Percentiles rank a stretch among this genome's conserved stretches.
Conservation (phyloP, 371 early-diverging fungal species). For the Rhizopus arrhizus region DNA sequence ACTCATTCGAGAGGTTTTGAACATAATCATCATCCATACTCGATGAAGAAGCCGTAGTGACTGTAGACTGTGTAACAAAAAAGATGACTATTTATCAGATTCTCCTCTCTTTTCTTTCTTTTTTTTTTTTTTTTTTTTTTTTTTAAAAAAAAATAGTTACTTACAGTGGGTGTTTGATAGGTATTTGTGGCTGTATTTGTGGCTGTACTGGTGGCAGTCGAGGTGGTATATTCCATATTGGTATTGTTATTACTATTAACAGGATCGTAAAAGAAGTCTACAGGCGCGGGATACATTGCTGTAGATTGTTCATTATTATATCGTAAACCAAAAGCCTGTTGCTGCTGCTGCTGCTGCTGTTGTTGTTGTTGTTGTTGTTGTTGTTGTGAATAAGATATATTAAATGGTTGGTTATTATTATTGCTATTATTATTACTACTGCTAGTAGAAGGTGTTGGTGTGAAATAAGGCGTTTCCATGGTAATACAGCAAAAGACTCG, state of each 20-base stretch:
- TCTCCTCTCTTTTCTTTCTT: background rate
- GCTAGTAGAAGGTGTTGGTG: background rate
- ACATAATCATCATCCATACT: constrained; percentile 25
- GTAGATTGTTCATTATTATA: constrained; percentile 3
- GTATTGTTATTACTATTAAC: constrained; percentile 3
- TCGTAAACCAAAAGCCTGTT: constrained; percentile 3
- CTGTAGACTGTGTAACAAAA: constrained; percentile 9
- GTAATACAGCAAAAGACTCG: constrained; percentile 1
- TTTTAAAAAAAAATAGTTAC: background rate
- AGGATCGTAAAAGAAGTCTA: constrained; percentile 23
- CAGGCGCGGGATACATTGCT: constrained; percentile 9
- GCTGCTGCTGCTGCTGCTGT: background rate
- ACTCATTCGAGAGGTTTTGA: constrained; percentile 23
- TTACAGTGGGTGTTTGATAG: constrained; percentile 21
- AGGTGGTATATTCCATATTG: constrained; percentile 6
- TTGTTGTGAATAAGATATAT: constrained; percentile 9
- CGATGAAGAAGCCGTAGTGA: constrained; percentile 3
- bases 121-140: background rate
- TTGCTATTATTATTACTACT: background rate
- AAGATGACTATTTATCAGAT: constrained; percentile 9
- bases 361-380: constrained; percentile 10
- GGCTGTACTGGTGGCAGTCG: constrained; percentile 7
- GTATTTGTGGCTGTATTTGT: constrained; percentile 6
- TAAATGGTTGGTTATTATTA: constrained; percentile 10
- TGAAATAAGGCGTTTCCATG: constrained; percentile 11